phyloP scores from a whole-genome alignment of 768 basidiomycete species.

The Suillus luteus region DNA sequence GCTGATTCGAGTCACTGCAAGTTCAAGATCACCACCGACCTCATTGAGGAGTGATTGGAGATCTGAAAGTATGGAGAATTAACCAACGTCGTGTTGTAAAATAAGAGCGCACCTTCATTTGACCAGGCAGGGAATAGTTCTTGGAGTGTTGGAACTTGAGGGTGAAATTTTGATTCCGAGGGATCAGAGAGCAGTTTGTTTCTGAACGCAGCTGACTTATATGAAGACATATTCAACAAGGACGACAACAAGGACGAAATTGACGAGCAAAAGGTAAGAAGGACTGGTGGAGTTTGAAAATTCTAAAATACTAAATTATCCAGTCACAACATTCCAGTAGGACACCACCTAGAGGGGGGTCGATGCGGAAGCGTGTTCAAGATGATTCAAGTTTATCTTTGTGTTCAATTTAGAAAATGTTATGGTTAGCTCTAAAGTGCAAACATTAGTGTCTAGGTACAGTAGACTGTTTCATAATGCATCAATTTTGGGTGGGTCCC shows the following conservation, averaged over 20 bases:
- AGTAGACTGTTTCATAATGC: too few relatives aligned
- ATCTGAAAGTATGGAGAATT: slow-evolving; percentile 43
- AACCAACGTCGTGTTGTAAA: slow-evolving; percentile 23
- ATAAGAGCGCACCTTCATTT: slow-evolving; percentile 54
- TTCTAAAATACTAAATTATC: slow-evolving; percentile 12
- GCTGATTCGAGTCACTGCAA: slow-evolving; percentile 72
- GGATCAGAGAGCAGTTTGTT: slow-evolving; percentile 20
- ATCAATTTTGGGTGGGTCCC: background rate
- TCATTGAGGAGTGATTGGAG: slow-evolving; percentile 69
- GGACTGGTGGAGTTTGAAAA: slow-evolving; percentile 31
- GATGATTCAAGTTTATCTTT: background rate
- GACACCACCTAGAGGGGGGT: slow-evolving; percentile 3
- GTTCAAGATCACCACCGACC: slow-evolving; percentile 64
- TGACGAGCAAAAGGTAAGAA: slow-evolving; percentile 11
- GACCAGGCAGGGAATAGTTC: slow-evolving; percentile 74
- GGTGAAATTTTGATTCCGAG: slow-evolving; percentile 46
- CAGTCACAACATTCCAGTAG: slow-evolving; percentile 20
- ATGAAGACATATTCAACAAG: slow-evolving; percentile 27
- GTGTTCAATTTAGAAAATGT: too few relatives aligned
- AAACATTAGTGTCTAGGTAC: too few relatives aligned
- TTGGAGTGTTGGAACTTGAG: slow-evolving; percentile 61
- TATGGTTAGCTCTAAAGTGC: too few relatives aligned
- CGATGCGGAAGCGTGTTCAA: background rate
- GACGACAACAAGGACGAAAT: slow-evolving; percentile 3
- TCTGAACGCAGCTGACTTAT: slow-evolving; percentile 34